Percentiles rank a stretch among this genome's conserved stretches.
These are phyloP conservation scores for Naganishia vishniacii DNA, from an alignment of 768 basidiomycete species.

Conservation along the genomic window DNA sequence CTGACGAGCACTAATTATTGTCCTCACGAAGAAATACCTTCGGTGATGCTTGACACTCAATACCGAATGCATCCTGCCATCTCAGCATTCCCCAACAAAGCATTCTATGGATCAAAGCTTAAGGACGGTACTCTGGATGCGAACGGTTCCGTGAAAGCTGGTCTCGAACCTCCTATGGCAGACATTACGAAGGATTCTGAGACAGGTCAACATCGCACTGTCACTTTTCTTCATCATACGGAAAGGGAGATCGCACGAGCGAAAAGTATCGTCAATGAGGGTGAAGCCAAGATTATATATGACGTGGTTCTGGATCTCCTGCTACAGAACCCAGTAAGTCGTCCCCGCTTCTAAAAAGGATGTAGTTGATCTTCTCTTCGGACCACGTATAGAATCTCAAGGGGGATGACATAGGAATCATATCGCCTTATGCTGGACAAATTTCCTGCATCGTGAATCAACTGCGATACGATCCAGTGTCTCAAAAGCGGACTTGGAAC, in stretches of 20 bases:
- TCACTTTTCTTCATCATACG: constrained; percentile 77
- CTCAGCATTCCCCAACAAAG: constrained; percentile 73
- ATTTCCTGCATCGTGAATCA: constrained; percentile 67
- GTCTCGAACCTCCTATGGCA: constrained; percentile 60
- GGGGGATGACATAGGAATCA: constrained; percentile 80
- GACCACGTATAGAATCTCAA: constrained; percentile 52
- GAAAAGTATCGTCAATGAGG: constrained; percentile 69
- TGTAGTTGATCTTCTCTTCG: not conserved
- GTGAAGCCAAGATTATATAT: constrained; percentile 71
- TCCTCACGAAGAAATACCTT: constrained; percentile 61
- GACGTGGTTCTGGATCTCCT: constrained; percentile 77
- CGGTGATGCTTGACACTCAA: constrained; percentile 87
- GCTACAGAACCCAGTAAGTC: constrained; percentile 63
- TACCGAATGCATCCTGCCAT: constrained; percentile 94
- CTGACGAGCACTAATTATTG: not conserved
- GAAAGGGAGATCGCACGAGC: constrained; percentile 64
- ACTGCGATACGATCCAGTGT: constrained; percentile 57
- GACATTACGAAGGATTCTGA: constrained; percentile 51
- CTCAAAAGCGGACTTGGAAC: constrained; percentile 56
- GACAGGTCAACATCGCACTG: constrained; percentile 55
- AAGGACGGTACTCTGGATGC: constrained; percentile 70
- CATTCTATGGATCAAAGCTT: constrained; percentile 71
- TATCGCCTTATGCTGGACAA: constrained; percentile 86
- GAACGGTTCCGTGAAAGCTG: constrained; percentile 53
- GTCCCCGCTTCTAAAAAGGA: not conserved